phyloP scores from a whole-genome alignment of 768 basidiomycete species.

The Crassisporium funariophilum region DNA sequence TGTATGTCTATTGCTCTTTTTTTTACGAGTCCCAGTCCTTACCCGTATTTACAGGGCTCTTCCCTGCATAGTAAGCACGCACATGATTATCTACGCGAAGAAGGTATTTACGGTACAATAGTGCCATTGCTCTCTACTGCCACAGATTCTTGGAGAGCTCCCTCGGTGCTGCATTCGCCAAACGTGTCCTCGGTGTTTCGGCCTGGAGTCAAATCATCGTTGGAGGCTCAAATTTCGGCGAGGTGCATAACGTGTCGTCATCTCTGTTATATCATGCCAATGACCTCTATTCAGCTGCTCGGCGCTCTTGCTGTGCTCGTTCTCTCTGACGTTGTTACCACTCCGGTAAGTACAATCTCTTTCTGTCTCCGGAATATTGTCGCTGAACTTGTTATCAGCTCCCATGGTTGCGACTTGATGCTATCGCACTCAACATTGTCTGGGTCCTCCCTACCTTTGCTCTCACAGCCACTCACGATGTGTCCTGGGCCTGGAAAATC shows the following conservation, averaged over 20 bases:
- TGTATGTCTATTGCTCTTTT: conserved; percentile 23
- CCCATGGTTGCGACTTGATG: conserved; percentile 34
- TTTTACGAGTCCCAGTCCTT: background rate
- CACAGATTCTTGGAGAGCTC: conserved; percentile 33
- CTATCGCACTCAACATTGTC: conserved; percentile 30
- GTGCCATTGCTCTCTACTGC: conserved; percentile 31
- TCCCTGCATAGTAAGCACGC: conserved; percentile 29
- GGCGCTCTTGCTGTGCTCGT: conserved; percentile 30
- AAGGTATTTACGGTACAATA: too few relatives aligned
- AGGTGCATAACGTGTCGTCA: conserved; percentile 13
- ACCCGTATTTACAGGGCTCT: conserved; percentile 18
- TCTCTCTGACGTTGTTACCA: conserved; percentile 30
- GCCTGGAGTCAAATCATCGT: conserved; percentile 37
- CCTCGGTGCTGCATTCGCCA: conserved; percentile 32
- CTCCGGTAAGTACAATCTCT: conserved; percentile 19
- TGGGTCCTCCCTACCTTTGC: conserved; percentile 32
- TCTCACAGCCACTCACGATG: conserved; percentile 21
- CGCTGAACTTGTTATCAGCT: conserved; percentile 9
- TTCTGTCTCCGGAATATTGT: background rate
- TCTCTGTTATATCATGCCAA: background rate
- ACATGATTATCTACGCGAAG: background rate
- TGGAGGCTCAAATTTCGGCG: conserved; percentile 37
- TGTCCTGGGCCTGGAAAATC: conserved; percentile 33
- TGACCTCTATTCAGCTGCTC: conserved; percentile 20
- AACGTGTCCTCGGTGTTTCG: conserved; percentile 28